These are phyloP conservation scores for Pistacia vera DNA, from an alignment of 345 rosid genomes.

Conservation along the genomic window DNA sequence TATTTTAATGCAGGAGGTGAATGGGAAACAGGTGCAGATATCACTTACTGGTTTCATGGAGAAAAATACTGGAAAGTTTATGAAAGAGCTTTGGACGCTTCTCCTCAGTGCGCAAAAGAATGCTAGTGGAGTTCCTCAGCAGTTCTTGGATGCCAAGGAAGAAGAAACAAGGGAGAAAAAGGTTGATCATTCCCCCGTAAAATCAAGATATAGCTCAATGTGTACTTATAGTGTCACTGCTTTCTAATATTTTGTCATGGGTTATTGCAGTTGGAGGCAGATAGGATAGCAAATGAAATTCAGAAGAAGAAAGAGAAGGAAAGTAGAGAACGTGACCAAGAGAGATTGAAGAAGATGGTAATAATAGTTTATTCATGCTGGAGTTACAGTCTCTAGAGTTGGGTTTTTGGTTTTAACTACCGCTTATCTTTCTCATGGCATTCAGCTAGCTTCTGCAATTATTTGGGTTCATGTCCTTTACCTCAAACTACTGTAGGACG, in stretches of 20 bases:
- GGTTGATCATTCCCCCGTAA: conserved; percentile 39
- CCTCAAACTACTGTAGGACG: conserved; percentile 99
- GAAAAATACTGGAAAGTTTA: conserved; percentile 90
- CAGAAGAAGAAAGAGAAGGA: conserved; percentile 71
- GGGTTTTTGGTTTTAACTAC: conserved; percentile 66
- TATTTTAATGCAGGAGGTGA: conserved; percentile 58
- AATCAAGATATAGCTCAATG: conserved; percentile 6
- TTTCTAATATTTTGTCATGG: conserved; percentile 16
- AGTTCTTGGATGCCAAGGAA: conserved; percentile 80
- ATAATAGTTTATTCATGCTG: conserved; percentile 68
- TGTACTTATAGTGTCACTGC: neutral
- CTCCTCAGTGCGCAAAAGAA: conserved; percentile 89
- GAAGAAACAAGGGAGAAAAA: conserved; percentile 78
- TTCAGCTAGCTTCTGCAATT: conserved; percentile 99
- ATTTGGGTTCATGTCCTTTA: conserved; percentile 99
- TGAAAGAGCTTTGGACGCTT: conserved; percentile 98
- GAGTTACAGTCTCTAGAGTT: conserved; percentile 47
- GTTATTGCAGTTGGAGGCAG: conserved; percentile 66
- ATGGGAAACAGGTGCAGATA: conserved; percentile 92
- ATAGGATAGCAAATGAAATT: conserved; percentile 58
- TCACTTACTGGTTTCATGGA: conserved; percentile 97
- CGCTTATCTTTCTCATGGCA: conserved; percentile 72
- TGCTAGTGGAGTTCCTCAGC: conserved; percentile 91
- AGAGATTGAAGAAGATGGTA: conserved; percentile 69
- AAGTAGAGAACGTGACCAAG: conserved; percentile 54